Evolutionary conservation across 2,329 filamentous ascomycete genomes (phyloP), one percentile per base, ranked within the genome.

Genomic region (Allantophomopsis cytisporea): DNA sequence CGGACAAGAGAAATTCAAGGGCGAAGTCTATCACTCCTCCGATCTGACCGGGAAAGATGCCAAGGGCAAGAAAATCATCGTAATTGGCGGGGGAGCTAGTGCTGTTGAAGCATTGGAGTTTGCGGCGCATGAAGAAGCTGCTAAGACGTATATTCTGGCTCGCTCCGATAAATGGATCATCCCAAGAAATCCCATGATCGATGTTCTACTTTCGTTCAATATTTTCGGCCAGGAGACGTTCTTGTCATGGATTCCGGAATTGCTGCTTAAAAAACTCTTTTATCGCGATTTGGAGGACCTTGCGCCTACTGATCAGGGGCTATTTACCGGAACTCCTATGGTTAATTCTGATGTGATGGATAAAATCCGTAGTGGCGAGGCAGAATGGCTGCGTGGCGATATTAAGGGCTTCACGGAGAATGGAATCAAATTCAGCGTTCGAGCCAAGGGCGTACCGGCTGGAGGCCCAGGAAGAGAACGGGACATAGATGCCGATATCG

Each of bases 101-200:
- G 85, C 84, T 2, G 79, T 93, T 4, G 84, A 93, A 55, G 83
- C 83, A 0, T 66, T 93, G 18, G 84, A 93, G 52, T 93, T 85
- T 49, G 83, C 83, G 1, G 71, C 78, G 10, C 63, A 73, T 11
- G 71, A 76, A 33, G 68, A 76, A 4, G 84, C 83, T 0, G 62
- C 65, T 7, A 76, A 84, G 50, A 78, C 80, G 0, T 78, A 76
- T 41, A 77, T 93, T 21, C 69, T 93, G 8, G 76, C 84, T 0
- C 71, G 85, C 16, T 83, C 76, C 12, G 83, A 89, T 50, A 91
- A 89, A 56, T 89, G 83, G 84, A 84, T 91, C 45, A 88, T 89
- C 39, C 85, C 85, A 0, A 72, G 86, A 7, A 91, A 93, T 47
- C 65, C 83, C 0, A 37, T 91, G 34, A 67, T 91, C 38, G 79